Evolutionary conservation across 75 land plant species (phyloP).

Genomic region (Pinus tabuliformis): DNA sequence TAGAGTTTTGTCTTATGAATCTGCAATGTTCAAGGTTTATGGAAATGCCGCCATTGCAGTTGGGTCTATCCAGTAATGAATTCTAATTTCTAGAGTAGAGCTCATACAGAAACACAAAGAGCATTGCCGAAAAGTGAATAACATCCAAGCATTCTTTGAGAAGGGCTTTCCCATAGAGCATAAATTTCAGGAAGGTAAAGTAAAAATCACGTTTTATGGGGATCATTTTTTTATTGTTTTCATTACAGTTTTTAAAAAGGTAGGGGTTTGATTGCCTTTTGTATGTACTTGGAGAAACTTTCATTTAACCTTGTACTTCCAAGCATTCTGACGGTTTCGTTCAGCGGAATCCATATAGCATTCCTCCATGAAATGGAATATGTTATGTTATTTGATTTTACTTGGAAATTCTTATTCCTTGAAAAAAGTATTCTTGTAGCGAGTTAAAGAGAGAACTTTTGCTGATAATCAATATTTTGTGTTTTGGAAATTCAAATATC

Average conservation of each 20-base stretch:
- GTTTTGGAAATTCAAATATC: no score
- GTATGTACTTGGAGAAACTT: background rate
- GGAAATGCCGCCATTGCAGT: slow-evolving; percentile 11
- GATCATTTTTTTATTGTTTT: background rate
- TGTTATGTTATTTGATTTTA: background rate
- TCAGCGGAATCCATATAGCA: background rate
- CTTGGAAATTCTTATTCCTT: background rate
- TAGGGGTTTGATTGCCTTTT: background rate
- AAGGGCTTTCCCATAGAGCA: background rate
- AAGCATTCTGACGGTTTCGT: background rate
- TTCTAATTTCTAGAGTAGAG: background rate
- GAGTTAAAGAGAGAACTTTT: background rate
- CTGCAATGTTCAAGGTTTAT: background rate
- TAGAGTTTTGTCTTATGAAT: no score
- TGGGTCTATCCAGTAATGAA: slow-evolving; percentile 1
- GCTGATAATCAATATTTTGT: background rate
- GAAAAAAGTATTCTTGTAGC: background rate
- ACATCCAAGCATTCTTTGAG: background rate
- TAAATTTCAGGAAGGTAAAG: background rate
- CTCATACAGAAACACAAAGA: slow-evolving; percentile 8
- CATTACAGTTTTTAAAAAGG: background rate
- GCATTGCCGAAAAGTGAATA: background rate
- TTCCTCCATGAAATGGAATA: background rate
- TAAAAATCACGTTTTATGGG: background rate
- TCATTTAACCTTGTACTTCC: background rate